These are phyloP conservation scores for Neurospora sp. DNA, from an alignment of 495 filamentous ascomycete genomes.

Conservation along the genomic window DNA sequence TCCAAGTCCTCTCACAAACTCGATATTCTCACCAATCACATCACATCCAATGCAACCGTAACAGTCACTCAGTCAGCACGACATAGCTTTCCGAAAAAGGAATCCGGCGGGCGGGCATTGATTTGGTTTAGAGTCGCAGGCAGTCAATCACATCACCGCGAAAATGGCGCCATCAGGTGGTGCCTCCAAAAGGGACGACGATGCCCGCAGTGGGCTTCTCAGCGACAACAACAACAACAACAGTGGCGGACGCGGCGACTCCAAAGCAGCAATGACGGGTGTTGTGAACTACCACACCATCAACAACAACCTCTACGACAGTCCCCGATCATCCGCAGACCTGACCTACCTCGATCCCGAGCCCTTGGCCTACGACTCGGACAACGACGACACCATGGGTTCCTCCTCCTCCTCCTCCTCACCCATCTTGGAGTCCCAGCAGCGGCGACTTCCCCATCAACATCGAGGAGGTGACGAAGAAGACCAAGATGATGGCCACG, in stretches of 20 bases:
- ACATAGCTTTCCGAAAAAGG: not conserved
- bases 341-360: not conserved
- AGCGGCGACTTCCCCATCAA: not conserved
- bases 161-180: not conserved
- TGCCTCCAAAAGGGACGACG: not conserved
- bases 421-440: not conserved
- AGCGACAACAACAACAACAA: not conserved
- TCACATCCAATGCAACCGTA: not conserved
- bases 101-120: not conserved
- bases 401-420: not conserved
- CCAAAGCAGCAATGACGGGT: not conserved
- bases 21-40: not conserved
- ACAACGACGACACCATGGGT: not conserved
- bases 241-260: not conserved
- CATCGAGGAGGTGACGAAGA: not conserved
- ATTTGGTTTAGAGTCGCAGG: not conserved
- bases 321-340: not conserved
- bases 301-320: not conserved
- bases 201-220: not conserved
- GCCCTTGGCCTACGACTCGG: not conserved
- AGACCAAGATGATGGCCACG: not conserved
- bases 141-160: not conserved
- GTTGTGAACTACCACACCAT: not conserved
- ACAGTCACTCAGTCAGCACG: not conserved
- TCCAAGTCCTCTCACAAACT: not conserved